A percentile compares a stretch with the other conserved stretches of the same genome.
Conservation (phyloP, 805 yeast species). For the Zygosaccharomyces lentus region DNA sequence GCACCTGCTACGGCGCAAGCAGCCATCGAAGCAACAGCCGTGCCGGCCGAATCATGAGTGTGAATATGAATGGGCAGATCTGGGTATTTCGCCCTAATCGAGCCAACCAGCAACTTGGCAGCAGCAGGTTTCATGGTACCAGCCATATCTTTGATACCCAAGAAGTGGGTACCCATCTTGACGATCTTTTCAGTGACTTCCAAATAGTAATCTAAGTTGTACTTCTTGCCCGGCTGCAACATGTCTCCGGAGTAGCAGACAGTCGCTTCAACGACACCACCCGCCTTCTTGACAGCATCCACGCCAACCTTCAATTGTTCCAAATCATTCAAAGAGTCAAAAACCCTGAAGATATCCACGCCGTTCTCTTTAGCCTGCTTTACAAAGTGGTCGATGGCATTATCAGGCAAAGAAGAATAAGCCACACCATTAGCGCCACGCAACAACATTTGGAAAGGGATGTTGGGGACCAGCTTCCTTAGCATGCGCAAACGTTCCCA, state of each 20-base stretch:
- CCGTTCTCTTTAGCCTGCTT: conserved; percentile 92
- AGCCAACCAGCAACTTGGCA: conserved; percentile 73
- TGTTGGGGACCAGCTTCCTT: conserved; percentile 90
- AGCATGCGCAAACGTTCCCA: conserved; percentile 92
- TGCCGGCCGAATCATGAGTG: conserved; percentile 99
- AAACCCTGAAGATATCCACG: conserved; percentile 96
- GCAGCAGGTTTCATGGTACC: conserved; percentile 97
- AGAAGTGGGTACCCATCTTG: conserved; percentile 89
- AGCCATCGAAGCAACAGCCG: conserved; percentile 96
- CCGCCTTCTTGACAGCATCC: conserved; percentile 95
- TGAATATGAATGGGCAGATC: conserved; percentile 96
- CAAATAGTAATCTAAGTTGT: conserved; percentile 86
- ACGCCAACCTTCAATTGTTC: conserved; percentile 97
- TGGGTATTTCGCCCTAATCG: conserved; percentile 83
- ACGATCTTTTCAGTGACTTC: conserved; percentile 79
- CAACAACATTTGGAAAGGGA: conserved; percentile 98
- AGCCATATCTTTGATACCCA: conserved; percentile 99
- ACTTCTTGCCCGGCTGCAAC: conserved; percentile 93
- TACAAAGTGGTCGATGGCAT: conserved; percentile 96
- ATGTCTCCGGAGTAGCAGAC: conserved; percentile 98
- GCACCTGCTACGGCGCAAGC: conserved; percentile 96
- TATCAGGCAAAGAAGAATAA: conserved; percentile 95
- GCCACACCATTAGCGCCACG: conserved; percentile 99
- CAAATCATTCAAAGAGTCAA: conserved; percentile 94
- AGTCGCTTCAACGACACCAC: conserved; percentile 98